Evolutionary conservation across 2,329 filamentous ascomycete species (phyloP), one percentile per base, ranked within the genome.

Genomic region (Colletotrichum theobromicola): DNA sequence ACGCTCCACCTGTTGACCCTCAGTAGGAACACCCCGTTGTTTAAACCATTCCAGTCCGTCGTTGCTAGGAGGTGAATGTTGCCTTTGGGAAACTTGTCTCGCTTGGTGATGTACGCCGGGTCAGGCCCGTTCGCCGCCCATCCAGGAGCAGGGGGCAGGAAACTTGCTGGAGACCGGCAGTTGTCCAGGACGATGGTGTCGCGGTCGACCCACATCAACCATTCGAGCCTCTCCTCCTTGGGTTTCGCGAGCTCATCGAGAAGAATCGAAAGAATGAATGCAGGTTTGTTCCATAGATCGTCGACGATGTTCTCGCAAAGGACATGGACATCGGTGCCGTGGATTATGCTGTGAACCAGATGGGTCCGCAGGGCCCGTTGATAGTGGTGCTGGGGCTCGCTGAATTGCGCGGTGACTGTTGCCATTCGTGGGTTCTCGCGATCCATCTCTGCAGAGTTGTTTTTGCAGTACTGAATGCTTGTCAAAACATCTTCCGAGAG

Each of bases 211-310:
- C 78, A 78, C 53, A 78, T 65, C 3, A 78, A 28, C 77, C 77
- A 78, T 35, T 77, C 68, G 3, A 76, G 58, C 1, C 77, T 68
- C 26, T 77, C 67, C 13, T 72, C 55, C 4, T 46, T 15, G 15
- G 72, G 70, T 37, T 78, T 78, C 6, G 62, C 30, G 72, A 78
- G 72, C 65, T 78, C 77, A 5, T 62, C 63, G n/a, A 78, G 34
- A 4, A 78, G 37, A 15, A 85, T 78, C 26, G 82, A 80, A 37
- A 85, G 76, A 9, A 86, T 76, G 63, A 82, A 84, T 9, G 83
- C 82, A 7, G 84, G 84, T 74, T 86, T 86, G 9, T 82, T 85
- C 82, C 84, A 86, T 24, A 77, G 79, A 35, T 80, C 81, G 55
- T 80, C 76, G 24, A 78, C 74, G 67, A 82, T 77, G 50, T 78